phyloP scores from a whole-genome alignment of 2,329 filamentous ascomycete species.

The Ceratocystis cubensis region DNA sequence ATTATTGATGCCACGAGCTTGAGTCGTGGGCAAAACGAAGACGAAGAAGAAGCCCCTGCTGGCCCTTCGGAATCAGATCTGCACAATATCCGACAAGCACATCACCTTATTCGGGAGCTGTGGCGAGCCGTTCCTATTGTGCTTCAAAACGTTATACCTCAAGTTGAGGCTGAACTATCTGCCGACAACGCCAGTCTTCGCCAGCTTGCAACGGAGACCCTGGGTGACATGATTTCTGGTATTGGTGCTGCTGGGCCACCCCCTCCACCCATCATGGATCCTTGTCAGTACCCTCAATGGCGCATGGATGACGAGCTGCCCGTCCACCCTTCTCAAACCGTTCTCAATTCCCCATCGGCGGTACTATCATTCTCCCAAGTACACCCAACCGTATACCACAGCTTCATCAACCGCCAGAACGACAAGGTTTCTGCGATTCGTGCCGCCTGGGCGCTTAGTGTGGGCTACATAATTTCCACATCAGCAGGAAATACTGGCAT shows the following conservation, averaged over 20 bases:
- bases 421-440: conserved; percentile 78
- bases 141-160: conserved; percentile 83
- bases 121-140: conserved; percentile 87
- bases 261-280: conserved; percentile 58
- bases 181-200: conserved; percentile 82
- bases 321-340: conserved; percentile 40
- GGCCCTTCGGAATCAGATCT: conserved; percentile 73
- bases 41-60: conserved; percentile 45
- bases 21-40: conserved; percentile 47
- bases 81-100: conserved; percentile 77
- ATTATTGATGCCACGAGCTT: conserved; percentile 73
- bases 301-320: conserved; percentile 47
- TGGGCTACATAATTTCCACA: conserved; percentile 78
- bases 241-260: conserved; percentile 86
- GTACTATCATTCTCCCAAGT: conserved; percentile 81
- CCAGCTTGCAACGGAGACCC: conserved; percentile 77
- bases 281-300: conserved; percentile 70
- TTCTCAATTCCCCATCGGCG: conserved; percentile 70
- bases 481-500: conserved; percentile 82
- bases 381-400: conserved; percentile 65
- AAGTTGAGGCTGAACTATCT: conserved; percentile 81
- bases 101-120: conserved; percentile 76
- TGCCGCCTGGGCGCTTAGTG: conserved; percentile 71
- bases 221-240: conserved; percentile 88
- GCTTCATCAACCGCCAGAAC: conserved; percentile 70